Base-by-base conservation (phyloP, 2,329 filamentous ascomycete genomes). In the Pseudomassariella vexata region DNA sequence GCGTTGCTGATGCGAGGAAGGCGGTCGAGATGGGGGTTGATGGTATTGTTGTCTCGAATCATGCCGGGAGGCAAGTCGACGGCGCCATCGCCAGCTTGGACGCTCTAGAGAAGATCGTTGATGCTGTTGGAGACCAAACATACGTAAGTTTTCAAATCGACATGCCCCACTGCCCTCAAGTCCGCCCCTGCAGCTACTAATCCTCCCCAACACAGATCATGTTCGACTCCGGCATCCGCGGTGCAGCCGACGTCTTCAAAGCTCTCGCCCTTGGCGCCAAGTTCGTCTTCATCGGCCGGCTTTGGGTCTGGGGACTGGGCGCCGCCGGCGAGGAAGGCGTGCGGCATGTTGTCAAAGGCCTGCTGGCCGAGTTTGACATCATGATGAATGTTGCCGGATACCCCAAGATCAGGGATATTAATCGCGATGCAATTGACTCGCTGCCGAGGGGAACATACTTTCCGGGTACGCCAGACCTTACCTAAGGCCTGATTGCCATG, bases 341-440 rank as follows among this genome's bases (percentile, higher is more conserved):
- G 1, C 54, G 70, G 1, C 76, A 80, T 54, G 72, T 80, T 6
- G 68, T 80, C 63, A 75, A 73, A 54, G 62, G 63, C n/a, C 48
- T 81, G 17, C 50, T 82, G 30, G 75, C 73, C 0, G 76, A 81
- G 34, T 64, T 80, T 20, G 74, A 81, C 48, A 78, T 79, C 25
- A 38, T 77, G 36, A 70, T 81, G 66, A 73, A 71, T 29, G 69
- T 76, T 2, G 68, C 63, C 12, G 75, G 76, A 0, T 73, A 69
- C 38, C 66, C 67, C 28, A 65, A 58, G 23, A 51, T 79, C 3
- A 56, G 59, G 2, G 65, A 76, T 34, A 73, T 80, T 35, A 61
- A 70, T 28, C 54, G 59, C 18, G 53, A 54, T 7, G 50, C 56
- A 36, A 34, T 59, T 41, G 62, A 68, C 31, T 64, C 59, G 12